Evolutionary conservation across 441 rosid species (phyloP), one percentile per base, ranked within the genome.

Genomic region (Rhodomyrtus psidioides): DNA sequence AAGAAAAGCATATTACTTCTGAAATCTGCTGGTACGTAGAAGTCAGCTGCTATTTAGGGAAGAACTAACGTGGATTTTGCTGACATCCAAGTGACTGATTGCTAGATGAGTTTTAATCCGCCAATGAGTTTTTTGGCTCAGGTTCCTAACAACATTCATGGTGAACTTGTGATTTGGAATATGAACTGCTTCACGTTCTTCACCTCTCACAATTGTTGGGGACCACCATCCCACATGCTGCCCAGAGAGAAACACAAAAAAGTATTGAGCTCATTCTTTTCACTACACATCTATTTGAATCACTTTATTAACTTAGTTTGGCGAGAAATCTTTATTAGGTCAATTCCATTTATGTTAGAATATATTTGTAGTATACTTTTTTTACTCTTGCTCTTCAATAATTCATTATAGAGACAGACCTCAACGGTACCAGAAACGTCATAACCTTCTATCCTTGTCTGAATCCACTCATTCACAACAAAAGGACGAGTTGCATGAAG

Each of bases 171-270:
- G 98, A 88, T 97, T 97, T 81, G 99, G 99, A 89, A 97, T 95
- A 90, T 95, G 98, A 87, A 97, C 94, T 86, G 98, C 99, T 92
- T 95, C 99, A 53, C 99, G 98, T 87, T 97, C 98, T 92, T 97
- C 99, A 88, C 96, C 99, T 90, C 98, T 93, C 87, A 95, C 86
- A 81, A 97, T 93, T 83, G 98, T 97, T 55, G 98, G 99, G 53
- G 98, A 95, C 98, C 98, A 95, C 99, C 99, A 97, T 82, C 98
- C 98, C 83, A 97, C 98, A 92, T 95, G 97, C 99, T 97, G 94
- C 84, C 79, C 79, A 65, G 49, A 91, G 85, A 88, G 42, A 87
- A 76, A 26, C 62, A 74, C 88, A 88, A 87, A 87, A 81, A 88
- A 76, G 74, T 83, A 86, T n/a, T 53, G 82, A 24, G 54, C 58